phyloP scores from a whole-genome alignment of 2,329 filamentous ascomycete species.

The Sporothrix protearum region DNA sequence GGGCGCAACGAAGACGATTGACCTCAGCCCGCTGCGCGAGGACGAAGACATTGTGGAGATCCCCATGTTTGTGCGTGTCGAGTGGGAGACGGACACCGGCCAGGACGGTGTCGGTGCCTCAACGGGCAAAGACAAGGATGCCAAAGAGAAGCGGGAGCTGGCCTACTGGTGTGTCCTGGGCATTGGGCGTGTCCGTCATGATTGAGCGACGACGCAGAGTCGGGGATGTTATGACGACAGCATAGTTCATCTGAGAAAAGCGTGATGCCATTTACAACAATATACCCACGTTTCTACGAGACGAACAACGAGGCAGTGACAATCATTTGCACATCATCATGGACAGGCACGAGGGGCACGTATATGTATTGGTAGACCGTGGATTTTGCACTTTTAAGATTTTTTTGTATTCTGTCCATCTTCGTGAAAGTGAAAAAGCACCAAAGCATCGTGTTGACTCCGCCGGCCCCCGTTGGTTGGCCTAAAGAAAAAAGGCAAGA shows the following conservation, averaged over 20 bases:
- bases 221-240: too few species aligned
- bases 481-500: slow-evolving; percentile 4
- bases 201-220: background rate
- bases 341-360: background rate
- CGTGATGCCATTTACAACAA: slow-evolving; percentile 1
- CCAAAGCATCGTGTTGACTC: background rate
- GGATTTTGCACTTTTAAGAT: slow-evolving; percentile 18
- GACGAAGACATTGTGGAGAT: slow-evolving; percentile 75
- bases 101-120: slow-evolving; percentile 60
- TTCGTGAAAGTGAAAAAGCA: slow-evolving; percentile 20
- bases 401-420: slow-evolving; percentile 22
- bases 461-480: background rate
- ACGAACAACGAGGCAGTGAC: background rate
- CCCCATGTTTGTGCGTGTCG: slow-evolving; percentile 85
- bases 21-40: slow-evolving; percentile 49
- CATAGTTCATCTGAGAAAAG: background rate
- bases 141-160: slow-evolving; percentile 76
- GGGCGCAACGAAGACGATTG: slow-evolving; percentile 31
- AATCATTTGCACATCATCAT: background rate
- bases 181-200: slow-evolving; percentile 69
- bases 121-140: slow-evolving; percentile 53
- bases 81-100: slow-evolving; percentile 73
- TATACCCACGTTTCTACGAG: slow-evolving; percentile 1
- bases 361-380: background rate
- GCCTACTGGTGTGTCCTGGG: slow-evolving; percentile 96